Base-by-base conservation (phyloP, 768 basidiomycete species). In the Phylloporus arenicola region DNA sequence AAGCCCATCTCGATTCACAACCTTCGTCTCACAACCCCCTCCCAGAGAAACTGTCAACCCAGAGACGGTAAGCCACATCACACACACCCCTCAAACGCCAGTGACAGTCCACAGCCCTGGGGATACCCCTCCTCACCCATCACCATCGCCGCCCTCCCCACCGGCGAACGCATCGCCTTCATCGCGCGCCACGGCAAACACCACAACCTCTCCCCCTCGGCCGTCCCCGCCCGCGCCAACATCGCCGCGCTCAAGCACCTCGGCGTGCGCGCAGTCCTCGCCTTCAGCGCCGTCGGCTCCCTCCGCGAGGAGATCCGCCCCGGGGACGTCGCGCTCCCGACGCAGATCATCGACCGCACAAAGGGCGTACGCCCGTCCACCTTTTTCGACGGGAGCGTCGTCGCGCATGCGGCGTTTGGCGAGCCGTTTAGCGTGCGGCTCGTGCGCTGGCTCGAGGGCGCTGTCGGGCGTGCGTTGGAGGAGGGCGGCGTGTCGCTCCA, bases 261-360 rank as follows among this genome's bases (percentile, higher is more conserved):
- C 57, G 95, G 95, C 37, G 88, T 92, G 8, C 81, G 84, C 56
- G 89, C 83, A 43, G 81, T 98, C 64, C 75, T 98, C 57, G 92
- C 93, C 7, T 98, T 98, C 77, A 89, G 87, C 33, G 94, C 95
- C 16, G 95, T 98, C 40, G 95, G 95, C 24, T 93, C 90, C 9
- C 78, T 99, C 11, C 81, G 92, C 38, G 95, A 99, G 66, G 92
- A 96, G 61, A 90, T 97, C 68, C 67, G 81, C 29, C 93, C 93
- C 0, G 93, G 95, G 22, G 83, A 92, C 53, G 92, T 97, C 68
- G 76, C 81, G 46, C 80, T 98, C 38, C 93, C 94, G 2, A 75
- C 78, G 30, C 94, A 97, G 69, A 87, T 97, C 72, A 97, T 98
- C 68, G 95, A 98, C 68, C 81, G 95, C 47, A 97, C 94, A 22